A percentile compares a stretch with the other conserved stretches of the same genome.
phyloP scores from a whole-genome alignment of 495 filamentous ascomycete genomes.

The Hypoxylon rickii region DNA sequence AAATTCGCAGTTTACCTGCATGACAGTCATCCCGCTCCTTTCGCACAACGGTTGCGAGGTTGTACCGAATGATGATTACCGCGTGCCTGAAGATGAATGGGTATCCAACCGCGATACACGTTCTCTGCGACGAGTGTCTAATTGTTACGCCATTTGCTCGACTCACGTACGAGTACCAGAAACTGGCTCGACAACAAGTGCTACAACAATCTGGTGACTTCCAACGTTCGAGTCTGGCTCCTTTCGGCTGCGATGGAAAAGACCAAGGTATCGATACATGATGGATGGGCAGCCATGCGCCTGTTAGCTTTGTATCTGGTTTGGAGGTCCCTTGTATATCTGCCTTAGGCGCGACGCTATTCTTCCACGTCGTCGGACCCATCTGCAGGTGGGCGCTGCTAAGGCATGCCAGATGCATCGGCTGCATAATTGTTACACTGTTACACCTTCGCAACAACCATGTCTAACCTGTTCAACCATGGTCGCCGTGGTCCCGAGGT shows the following conservation, averaged over 20 bases:
- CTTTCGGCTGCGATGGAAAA: constrained; percentile 20
- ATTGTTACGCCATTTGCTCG: constrained; percentile 24
- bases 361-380: constrained; percentile 40
- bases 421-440: constrained; percentile 12
- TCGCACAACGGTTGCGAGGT: too few species aligned
- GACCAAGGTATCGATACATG: constrained; percentile 39
- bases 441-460: constrained; percentile 3
- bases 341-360: constrained; percentile 16
- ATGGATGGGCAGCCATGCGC: constrained; percentile 41
- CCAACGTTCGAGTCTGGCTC: constrained; percentile 2
- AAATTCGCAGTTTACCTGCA: constrained; percentile 22
- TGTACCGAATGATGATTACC: constrained; percentile 18
- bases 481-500: not conserved
- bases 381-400: constrained; percentile 24
- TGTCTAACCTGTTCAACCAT: too few species aligned
- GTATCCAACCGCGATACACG: constrained; percentile 8
- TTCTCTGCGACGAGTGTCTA: constrained; percentile 28
- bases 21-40: constrained; percentile 6
- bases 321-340: constrained; percentile 1
- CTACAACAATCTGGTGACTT: constrained; percentile 1
- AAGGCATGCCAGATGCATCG: constrained; percentile 38
- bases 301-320: constrained; percentile 38
- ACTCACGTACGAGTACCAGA: too few species aligned
- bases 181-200: constrained; percentile 9
- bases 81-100: constrained; percentile 13